Percentiles rank a stretch among this genome's conserved stretches.
Evolutionary conservation across 2,329 filamentous ascomycete species (phyloP).

Genomic region (Magnaporthiopsis rhizophila): DNA sequence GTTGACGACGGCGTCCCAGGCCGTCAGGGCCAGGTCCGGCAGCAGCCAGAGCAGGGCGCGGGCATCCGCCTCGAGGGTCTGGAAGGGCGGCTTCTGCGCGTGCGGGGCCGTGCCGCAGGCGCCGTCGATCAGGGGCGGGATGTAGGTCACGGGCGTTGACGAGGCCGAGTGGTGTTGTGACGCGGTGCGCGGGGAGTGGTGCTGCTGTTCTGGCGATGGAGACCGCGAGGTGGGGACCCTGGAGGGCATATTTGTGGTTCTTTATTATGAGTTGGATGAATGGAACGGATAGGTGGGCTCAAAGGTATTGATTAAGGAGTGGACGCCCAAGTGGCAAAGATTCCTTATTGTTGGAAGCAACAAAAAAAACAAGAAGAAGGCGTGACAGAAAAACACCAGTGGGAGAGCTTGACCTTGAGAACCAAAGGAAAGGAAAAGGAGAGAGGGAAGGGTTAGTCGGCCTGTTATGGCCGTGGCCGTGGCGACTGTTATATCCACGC

Average conservation of each 20-base stretch:
- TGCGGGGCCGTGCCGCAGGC: constrained; percentile 25
- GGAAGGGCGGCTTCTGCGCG: constrained; percentile 14
- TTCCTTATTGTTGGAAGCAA: too few relatives aligned
- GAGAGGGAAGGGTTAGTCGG: too few relatives aligned
- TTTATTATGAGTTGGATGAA: neutral
- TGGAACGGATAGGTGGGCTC: neutral
- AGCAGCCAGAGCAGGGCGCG: constrained; percentile 1
- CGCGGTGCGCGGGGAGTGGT: neutral
- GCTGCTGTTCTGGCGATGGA: neutral
- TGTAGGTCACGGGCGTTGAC: constrained; percentile 21
- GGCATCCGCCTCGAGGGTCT: neutral
- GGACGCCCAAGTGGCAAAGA: neutral
- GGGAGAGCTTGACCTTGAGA: neutral
- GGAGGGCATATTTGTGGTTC: neutral
- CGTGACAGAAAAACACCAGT: too few relatives aligned
- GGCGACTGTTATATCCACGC: neutral
- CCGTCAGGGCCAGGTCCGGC: constrained; percentile 1
- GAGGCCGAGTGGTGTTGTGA: neutral
- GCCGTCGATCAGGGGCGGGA: constrained; percentile 27
- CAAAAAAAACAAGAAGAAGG: too few relatives aligned
- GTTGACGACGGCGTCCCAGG: constrained; percentile 5
- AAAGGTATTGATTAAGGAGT: neutral
- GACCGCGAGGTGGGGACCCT: neutral
- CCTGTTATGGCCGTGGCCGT: neutral
- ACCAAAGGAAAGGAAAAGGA: neutral